phyloP scores from a whole-genome alignment of 768 basidiomycete genomes.

The Leccinum longicurvipes region DNA sequence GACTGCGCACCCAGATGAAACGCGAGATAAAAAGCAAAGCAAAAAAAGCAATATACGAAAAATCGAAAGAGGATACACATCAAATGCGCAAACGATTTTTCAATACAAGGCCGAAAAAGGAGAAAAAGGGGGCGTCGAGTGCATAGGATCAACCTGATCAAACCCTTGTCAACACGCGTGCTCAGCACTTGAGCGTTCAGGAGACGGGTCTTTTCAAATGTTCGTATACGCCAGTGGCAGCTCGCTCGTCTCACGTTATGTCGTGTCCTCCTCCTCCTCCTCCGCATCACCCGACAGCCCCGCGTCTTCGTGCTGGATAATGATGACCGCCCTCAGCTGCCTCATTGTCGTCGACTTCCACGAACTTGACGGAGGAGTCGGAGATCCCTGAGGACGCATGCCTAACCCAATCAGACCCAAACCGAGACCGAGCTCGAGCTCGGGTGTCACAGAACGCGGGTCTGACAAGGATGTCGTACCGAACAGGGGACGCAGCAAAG shows the following conservation, averaged over 20 bases:
- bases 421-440: slow-evolving; percentile 22
- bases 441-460: slow-evolving; percentile 45
- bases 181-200: no score
- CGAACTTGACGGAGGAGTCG: slow-evolving; percentile 22
- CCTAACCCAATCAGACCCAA: no score
- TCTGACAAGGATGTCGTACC: slow-evolving; percentile 31
- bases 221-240: slow-evolving; percentile 81
- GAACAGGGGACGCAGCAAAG: slow-evolving; percentile 24
- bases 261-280: slow-evolving; percentile 36
- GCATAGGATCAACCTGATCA: no score
- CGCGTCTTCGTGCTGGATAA: slow-evolving; percentile 84
- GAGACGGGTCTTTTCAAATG: slow-evolving; percentile 29
- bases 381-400: slow-evolving; percentile 17
- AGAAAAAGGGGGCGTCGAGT: no score
- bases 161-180: no score
- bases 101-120: neutral
- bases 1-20: no score
- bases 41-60: neutral
- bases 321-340: slow-evolving; percentile 66
- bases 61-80: neutral
- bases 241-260: slow-evolving; percentile 79
- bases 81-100: neutral
- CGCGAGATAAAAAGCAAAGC: neutral
- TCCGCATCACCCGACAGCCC: slow-evolving; percentile 37
- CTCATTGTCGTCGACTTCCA: slow-evolving; percentile 42